Evolutionary conservation across 2,329 filamentous ascomycete genomes (phyloP), one percentile per base, ranked within the genome.

Genomic region (Colletotrichum cereale): DNA sequence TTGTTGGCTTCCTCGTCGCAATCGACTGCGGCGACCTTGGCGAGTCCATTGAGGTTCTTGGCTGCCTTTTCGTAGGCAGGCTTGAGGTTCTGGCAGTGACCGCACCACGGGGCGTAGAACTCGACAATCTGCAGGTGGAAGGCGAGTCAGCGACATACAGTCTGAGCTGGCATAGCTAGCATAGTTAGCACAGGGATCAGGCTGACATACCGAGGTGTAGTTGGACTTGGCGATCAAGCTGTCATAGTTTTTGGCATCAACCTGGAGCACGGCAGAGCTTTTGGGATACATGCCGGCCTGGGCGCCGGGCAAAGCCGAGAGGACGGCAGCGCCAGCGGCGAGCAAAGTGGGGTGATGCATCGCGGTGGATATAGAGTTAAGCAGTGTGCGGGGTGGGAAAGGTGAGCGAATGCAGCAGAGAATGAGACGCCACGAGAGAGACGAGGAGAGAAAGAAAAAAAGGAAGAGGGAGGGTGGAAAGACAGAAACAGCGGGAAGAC

Each of bases 51-150:
- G 70, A 99, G 91, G 77, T 91, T 94, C 78, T 92, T 93, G 76
- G 96, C 96, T 2, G 92, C 95, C 82, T 97, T 97, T 82, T 98
- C 96, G 83, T 96, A 99, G 55, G 94, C 93, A 3, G 95, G 96
- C 84, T 98, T 95, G 78, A 99, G 92, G 83, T 93, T 98, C 84
- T 97, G 89, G 85, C 96, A 99, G 84, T 98, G 96, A 52, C 96
- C 96, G 78, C 96, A 98, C 96, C 96, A 98, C 31, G 96, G 96
- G 11, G 96, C 96, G 79, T 97, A 98, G 87, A 98, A 98, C 83
- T 95, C 94, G 80, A 90, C 84, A 56, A 90, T 87, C 87, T 91
- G 42, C 50, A 52, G 26, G 10, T 21, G 47, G 60, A 68, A 67
- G 60, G 63, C 21, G 24, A n/a, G 50, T 67, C 42, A 71, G 50